Conservation (phyloP, 208 protist genomes). For the Trypanosoma avium region DNA sequence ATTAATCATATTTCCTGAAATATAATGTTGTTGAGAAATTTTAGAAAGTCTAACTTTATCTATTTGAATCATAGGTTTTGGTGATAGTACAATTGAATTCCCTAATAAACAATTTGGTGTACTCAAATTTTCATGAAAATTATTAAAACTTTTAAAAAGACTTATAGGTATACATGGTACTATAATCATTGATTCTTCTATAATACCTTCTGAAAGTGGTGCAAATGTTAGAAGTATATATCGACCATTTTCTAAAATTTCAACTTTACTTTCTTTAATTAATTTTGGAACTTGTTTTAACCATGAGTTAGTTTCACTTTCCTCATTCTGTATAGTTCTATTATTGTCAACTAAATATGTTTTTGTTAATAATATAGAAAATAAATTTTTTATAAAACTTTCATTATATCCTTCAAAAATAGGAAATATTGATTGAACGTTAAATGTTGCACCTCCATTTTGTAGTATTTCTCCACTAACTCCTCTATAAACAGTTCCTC, state of each 20-base stretch:
- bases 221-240: slow-evolving; percentile 33
- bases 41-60: background rate
- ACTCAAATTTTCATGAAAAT: slow-evolving; percentile 33
- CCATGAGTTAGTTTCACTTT: background rate
- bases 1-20: slow-evolving; percentile 52
- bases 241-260: slow-evolving; percentile 38
- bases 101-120: slow-evolving; percentile 53
- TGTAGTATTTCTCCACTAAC: slow-evolving; percentile 39
- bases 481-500: slow-evolving; percentile 65
- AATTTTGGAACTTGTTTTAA: slow-evolving; percentile 24
- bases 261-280: slow-evolving; percentile 34
- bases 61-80: slow-evolving; percentile 32
- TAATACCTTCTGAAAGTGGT: background rate
- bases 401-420: slow-evolving; percentile 32
- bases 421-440: slow-evolving; percentile 50
- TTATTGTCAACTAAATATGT: background rate
- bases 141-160: slow-evolving; percentile 35
- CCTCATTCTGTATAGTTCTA: background rate
- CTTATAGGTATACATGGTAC: slow-evolving; percentile 61
- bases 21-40: slow-evolving; percentile 21
- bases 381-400: slow-evolving; percentile 1
- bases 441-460: slow-evolving; percentile 52
- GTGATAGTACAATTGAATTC: slow-evolving; percentile 47
- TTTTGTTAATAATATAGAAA: background rate
- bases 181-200: slow-evolving; percentile 42